Conservation (phyloP, 1,139 yeast species). For the Debaryomyces fabryi region DNA sequence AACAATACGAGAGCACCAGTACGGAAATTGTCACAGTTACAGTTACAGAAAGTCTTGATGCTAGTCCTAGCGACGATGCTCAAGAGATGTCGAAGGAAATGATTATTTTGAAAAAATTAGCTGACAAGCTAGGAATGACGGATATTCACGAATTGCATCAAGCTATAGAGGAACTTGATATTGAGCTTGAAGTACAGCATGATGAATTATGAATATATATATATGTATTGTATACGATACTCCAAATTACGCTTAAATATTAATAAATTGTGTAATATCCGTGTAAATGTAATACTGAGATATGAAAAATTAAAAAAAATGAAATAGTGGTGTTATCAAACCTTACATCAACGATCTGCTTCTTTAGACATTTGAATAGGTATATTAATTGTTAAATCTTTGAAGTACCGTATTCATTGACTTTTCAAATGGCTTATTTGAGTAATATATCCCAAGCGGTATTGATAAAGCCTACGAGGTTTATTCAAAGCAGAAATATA, state of each 20-base stretch:
- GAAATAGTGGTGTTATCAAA: neutral
- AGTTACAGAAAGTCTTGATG: neutral
- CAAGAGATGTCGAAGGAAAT: neutral
- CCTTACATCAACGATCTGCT: neutral
- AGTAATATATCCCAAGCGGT: constrained; percentile 5
- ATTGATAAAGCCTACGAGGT: constrained; percentile 6
- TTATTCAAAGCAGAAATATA: constrained; percentile 23
- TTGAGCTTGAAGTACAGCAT: neutral
- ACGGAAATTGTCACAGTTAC: constrained; percentile 8
- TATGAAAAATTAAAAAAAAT: constrained; percentile 2
- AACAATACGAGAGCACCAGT: neutral
- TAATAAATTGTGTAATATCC: neutral
- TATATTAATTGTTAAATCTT: neutral
- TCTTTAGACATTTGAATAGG: neutral
- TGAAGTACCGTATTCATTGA: neutral
- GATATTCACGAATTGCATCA: constrained; percentile 1
- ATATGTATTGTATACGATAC: neutral
- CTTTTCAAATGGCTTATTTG: constrained; percentile 6
- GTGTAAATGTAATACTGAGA: neutral
- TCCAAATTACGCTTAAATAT: constrained; percentile 1
- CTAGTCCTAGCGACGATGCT: neutral
- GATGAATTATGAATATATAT: constrained; percentile 3
- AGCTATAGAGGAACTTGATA: constrained; percentile 1
- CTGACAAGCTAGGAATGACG: neutral
- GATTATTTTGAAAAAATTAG: neutral